Evolutionary conservation across 1,284 basidiomycete species (phyloP), one percentile per base, ranked within the genome.

Genomic region (Anthracocystis panici-leucophaei): DNA sequence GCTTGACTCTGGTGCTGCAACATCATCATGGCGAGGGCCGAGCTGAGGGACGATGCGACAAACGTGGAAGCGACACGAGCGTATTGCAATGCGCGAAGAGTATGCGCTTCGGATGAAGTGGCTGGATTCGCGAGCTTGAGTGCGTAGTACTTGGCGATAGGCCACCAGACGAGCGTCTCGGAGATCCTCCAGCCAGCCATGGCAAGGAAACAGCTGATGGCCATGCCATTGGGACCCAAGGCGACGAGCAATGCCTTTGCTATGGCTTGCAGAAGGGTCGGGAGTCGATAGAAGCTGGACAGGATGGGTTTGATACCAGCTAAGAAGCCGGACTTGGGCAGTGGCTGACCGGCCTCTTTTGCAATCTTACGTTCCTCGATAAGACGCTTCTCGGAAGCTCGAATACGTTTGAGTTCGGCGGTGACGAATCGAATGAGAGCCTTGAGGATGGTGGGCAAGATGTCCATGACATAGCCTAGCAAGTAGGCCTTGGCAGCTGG

Each of bases 381-480:
- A 20, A 62, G 59, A 3, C 78, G 59, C 41, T 63, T 69, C 23
- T 74, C 71, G 40, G 57, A 59, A 5, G 44, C 49, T 10, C 60
- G 63, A 40, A 80, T 69, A 33, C 68, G 65, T 41, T 68, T 71
- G 48, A 72, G 46, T 52, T 77, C 74, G 54, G 52, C 16, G 31
- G 62, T 62, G 57, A 76, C 51, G 63, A 70, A 82, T 14, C 64
- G 60, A 45, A 82, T 59, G 48, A 82, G 57, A 10, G 67, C 69
- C 46, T 81, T 82, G 65, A 82, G 71, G 45, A 82, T 69, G 53
- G 79, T 68, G 11, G 81, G 81, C 6, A 82, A 62, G 53, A 74
- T 67, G 57, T 82, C 81, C 62, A 80, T 67, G 20, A 77, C 49
- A 58, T 81, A 81, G 52, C 81, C 81, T 27, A 82, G 54, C 23